Conservation (phyloP, 306 rosid genomes). For the Cucurbita maxima region DNA sequence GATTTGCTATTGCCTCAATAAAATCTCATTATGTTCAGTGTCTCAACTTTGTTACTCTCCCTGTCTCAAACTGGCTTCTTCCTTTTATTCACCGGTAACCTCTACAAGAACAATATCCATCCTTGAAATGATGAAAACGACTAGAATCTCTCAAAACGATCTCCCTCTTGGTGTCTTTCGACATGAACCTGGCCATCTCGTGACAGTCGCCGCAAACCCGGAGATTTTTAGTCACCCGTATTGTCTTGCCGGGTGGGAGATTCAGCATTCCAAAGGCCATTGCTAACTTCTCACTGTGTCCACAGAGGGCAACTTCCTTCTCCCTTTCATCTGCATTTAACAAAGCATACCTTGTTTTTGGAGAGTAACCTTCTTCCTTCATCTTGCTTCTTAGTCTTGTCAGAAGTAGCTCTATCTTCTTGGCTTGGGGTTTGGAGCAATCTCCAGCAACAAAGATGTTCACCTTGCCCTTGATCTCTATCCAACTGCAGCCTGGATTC, state of each 20-base stretch:
- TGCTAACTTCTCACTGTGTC: slow-evolving; percentile 64
- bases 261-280: slow-evolving; percentile 52
- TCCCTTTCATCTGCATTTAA: slow-evolving; percentile 39
- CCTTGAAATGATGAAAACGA: slow-evolving; percentile 60
- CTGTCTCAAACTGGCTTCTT: neutral
- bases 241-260: slow-evolving; percentile 35
- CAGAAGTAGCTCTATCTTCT: slow-evolving; percentile 29
- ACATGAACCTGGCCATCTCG: slow-evolving; percentile 62
- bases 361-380: slow-evolving; percentile 45
- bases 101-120: slow-evolving; percentile 53
- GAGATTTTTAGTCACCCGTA: slow-evolving; percentile 52
- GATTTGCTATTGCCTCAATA: neutral
- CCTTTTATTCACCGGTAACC: slow-evolving; percentile 42
- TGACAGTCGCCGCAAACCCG: slow-evolving; percentile 72
- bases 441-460: slow-evolving; percentile 42
- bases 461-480: slow-evolving; percentile 38
- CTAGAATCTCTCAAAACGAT: slow-evolving; percentile 55
- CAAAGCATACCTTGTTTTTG: slow-evolving; percentile 45
- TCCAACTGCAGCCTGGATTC: slow-evolving; percentile 57
- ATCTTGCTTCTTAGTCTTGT: slow-evolving; percentile 30
- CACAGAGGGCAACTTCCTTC: slow-evolving; percentile 61
- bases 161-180: slow-evolving; percentile 35
- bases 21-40: neutral
- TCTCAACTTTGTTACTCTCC: neutral
- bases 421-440: slow-evolving; percentile 43